These are phyloP conservation scores for Rosa lucieae DNA, from an alignment of 306 rosid species.

Conservation along the genomic window DNA sequence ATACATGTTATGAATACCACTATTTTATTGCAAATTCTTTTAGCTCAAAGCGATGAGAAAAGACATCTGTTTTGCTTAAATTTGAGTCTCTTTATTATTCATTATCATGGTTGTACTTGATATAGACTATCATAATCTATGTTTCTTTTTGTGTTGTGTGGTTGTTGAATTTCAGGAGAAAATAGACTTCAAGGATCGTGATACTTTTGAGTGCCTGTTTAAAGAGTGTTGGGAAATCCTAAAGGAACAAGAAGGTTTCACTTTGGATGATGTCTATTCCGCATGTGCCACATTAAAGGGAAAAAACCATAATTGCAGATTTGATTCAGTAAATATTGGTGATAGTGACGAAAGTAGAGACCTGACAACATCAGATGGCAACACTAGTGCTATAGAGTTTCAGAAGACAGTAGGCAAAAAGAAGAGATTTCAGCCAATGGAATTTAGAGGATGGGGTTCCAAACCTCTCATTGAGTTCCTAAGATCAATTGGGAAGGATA, in stretches of 20 bases:
- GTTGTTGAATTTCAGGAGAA: conserved; percentile 44
- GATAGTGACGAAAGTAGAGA: conserved; percentile 29
- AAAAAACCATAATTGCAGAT: not conserved
- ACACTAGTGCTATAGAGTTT: conserved; percentile 13
- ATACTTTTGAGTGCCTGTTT: conserved; percentile 66
- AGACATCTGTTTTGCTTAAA: not conserved
- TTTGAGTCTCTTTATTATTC: not conserved
- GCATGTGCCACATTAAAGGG: conserved; percentile 24
- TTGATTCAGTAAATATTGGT: not conserved
- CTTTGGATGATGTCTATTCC: conserved; percentile 26
- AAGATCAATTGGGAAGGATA: conserved; percentile 47
- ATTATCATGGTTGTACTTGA: conserved; percentile 1
- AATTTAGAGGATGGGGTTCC: conserved; percentile 60
- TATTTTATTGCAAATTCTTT: not conserved
- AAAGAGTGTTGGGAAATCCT: conserved; percentile 77
- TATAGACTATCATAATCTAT: not conserved
- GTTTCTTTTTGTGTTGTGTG: not conserved
- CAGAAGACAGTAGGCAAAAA: conserved; percentile 14
- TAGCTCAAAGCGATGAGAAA: not conserved
- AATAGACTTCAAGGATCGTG: conserved; percentile 49
- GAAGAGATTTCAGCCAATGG: conserved; percentile 28
- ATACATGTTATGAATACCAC: not conserved
- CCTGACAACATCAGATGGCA: conserved; percentile 11
- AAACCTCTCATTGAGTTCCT: conserved; percentile 64
- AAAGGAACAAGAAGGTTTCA: conserved; percentile 55